These are phyloP conservation scores for Hypoxylon sp. DNA, from an alignment of 2,329 filamentous ascomycete genomes.

Conservation along the genomic window DNA sequence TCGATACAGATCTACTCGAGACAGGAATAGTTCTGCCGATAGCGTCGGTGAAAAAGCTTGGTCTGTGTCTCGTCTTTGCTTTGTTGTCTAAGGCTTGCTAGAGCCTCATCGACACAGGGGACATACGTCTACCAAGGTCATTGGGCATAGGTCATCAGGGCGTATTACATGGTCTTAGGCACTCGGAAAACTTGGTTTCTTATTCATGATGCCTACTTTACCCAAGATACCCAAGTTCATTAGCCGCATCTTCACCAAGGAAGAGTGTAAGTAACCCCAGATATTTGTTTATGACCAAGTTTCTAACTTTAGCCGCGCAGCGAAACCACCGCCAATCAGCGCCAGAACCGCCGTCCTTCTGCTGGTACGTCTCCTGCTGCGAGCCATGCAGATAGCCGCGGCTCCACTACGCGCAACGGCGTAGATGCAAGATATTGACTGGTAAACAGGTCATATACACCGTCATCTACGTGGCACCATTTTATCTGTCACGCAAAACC, in stretches of 20 bases:
- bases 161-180: neutral
- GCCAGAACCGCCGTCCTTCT: conserved; percentile 48
- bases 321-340: conserved; percentile 52
- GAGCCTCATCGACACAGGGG: conserved; percentile 12
- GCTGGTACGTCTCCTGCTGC: conserved; percentile 44
- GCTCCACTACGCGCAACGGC: neutral
- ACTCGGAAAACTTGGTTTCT: neutral
- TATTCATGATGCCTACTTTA: conserved; percentile 43
- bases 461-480: conserved; percentile 86
- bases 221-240: conserved; percentile 40
- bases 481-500: conserved; percentile 83
- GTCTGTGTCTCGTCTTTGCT: conserved; percentile 5
- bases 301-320: conserved; percentile 41
- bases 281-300: neutral
- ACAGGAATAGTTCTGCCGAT: neutral
- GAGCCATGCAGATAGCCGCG: conserved; percentile 27
- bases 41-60: conserved; percentile 3
- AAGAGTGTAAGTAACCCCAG: conserved; percentile 40
- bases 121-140: too few species aligned
- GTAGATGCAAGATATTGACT: conserved; percentile 13
- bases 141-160: neutral
- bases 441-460: conserved; percentile 78
- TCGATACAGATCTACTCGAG: conserved; percentile 11
- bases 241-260: conserved; percentile 42
- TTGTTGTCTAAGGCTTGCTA: conserved; percentile 8